phyloP scores from a whole-genome alignment of 1,284 basidiomycete genomes.

The Phellinidium pouzarii region DNA sequence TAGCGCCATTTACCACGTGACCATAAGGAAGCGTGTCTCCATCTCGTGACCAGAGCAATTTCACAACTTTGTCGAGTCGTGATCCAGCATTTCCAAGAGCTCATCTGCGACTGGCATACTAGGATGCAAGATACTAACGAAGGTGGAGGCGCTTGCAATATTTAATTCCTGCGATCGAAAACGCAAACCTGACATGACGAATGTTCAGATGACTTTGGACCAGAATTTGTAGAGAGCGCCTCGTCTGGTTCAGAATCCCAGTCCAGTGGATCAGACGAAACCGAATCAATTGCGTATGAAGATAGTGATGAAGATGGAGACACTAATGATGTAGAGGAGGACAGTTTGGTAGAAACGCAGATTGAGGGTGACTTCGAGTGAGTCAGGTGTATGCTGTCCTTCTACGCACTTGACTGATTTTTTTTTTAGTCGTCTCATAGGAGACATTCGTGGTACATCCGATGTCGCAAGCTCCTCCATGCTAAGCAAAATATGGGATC shows the following conservation, averaged over 20 bases:
- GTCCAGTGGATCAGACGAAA: slow-evolving; percentile 4
- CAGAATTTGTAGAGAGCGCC: neutral
- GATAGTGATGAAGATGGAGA: slow-evolving; percentile 30
- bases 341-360: slow-evolving; percentile 12
- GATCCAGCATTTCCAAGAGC: no score
- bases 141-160: no score
- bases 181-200: neutral
- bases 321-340: slow-evolving; percentile 31
- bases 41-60: no score
- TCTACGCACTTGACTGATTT: neutral
- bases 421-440: slow-evolving; percentile 49
- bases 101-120: no score
- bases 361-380: slow-evolving; percentile 28
- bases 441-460: slow-evolving; percentile 47
- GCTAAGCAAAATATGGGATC: slow-evolving; percentile 59
- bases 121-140: neutral
- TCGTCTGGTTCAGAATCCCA: slow-evolving; percentile 6
- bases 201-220: neutral
- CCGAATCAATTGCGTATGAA: slow-evolving; percentile 1
- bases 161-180: no score
- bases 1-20: no score
- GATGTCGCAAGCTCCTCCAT: slow-evolving; percentile 39
- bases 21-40: no score
- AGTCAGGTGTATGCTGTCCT: slow-evolving; percentile 7
- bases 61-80: no score